Evolutionary conservation across 352 stramenopile species (phyloP).

Genomic region (Achlya hypogyna): DNA sequence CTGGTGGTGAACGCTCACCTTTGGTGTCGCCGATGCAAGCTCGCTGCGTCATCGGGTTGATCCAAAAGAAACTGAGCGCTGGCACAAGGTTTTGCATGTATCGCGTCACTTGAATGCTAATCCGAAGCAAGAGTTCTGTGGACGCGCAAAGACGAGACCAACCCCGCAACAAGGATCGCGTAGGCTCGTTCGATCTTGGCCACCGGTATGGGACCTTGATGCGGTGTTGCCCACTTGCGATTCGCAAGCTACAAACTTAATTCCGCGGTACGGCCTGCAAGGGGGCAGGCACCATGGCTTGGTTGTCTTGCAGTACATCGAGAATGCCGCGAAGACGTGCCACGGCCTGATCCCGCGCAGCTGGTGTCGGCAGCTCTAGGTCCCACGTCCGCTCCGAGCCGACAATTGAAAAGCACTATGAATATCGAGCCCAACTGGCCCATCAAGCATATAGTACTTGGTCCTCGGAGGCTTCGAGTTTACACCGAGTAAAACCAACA

Average conservation of each 20-base stretch:
- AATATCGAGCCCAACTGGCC: neutral
- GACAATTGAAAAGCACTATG: slow-evolving; percentile 10
- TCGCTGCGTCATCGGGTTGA: neutral
- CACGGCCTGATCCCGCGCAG: slow-evolving; percentile 1
- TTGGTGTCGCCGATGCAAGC: neutral
- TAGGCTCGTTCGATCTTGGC: neutral
- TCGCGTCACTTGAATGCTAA: neutral
- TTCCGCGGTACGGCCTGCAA: too few relatives aligned
- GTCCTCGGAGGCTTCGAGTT: neutral
- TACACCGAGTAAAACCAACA: neutral
- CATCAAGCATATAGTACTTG: neutral
- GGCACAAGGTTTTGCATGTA: neutral
- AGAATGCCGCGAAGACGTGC: neutral
- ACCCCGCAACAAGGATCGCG: neutral
- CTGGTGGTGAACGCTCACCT: neutral
- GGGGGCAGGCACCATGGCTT: neutral
- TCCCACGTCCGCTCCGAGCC: neutral
- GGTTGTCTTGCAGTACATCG: slow-evolving; percentile 3
- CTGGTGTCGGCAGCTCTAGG: neutral
- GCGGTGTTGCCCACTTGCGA: neutral
- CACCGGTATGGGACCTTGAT: neutral
- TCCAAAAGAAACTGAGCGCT: neutral
- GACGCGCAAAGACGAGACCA: too few relatives aligned
- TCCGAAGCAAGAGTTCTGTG: too few relatives aligned
- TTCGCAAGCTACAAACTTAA: neutral